Conservation (phyloP, 768 basidiomycete species). For the Saitozyma sp. region DNA sequence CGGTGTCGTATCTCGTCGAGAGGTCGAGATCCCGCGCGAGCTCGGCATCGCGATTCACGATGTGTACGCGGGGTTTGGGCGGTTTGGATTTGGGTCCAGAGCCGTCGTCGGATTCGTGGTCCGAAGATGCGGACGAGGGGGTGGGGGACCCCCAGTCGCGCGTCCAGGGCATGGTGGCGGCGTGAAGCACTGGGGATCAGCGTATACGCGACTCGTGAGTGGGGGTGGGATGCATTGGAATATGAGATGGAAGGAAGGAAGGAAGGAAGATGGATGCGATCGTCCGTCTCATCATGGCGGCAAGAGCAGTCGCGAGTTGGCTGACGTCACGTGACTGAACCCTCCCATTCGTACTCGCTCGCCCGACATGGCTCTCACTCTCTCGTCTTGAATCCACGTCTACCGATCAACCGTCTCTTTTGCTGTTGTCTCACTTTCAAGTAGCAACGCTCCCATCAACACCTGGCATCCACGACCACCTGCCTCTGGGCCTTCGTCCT, state of each 20-base stretch:
- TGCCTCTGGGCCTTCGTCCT: not conserved
- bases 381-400: not conserved
- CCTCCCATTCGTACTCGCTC: not conserved
- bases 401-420: not conserved
- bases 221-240: not conserved
- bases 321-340: not conserved
- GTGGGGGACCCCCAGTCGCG: not conserved
- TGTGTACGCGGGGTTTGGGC: not conserved
- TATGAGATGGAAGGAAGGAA: not conserved
- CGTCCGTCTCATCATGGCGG: not conserved
- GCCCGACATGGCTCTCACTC: not conserved
- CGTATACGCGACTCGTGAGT: not conserved
- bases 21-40: slow-evolving; percentile 15
- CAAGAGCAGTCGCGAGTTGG: not conserved
- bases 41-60: slow-evolving; percentile 10
- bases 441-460: too few relatives aligned
- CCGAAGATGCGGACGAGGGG: not conserved
- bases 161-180: slow-evolving; percentile 1
- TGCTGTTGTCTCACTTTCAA: not conserved
- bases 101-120: not conserved
- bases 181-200: not conserved
- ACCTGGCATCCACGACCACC: too few relatives aligned
- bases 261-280: not conserved
- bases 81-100: not conserved
- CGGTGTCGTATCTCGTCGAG: slow-evolving; percentile 10